Evolutionary conservation across 805 yeast genomes (phyloP).

Genomic region (Metschnikowia henanensis): DNA sequence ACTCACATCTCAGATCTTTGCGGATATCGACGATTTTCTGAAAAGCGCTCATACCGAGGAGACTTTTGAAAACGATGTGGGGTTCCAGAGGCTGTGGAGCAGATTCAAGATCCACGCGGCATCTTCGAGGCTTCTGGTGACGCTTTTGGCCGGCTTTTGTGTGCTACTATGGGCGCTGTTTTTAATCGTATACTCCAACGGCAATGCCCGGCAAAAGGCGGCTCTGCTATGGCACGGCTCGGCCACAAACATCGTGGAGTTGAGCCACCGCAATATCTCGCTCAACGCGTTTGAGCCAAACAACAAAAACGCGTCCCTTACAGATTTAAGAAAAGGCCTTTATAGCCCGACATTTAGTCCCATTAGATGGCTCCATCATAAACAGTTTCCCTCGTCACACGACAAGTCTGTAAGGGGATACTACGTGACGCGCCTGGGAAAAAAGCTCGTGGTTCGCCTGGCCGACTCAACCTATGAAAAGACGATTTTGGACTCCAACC

Average conservation of each 20-base stretch:
- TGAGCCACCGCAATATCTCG: constrained; percentile 31
- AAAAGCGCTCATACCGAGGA: constrained; percentile 17
- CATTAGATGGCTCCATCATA: constrained; percentile 29
- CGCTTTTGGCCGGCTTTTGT: constrained; percentile 2
- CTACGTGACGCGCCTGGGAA: constrained; percentile 23
- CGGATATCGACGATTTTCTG: constrained; percentile 25
- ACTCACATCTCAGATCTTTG: constrained; percentile 28
- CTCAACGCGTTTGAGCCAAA: constrained; percentile 29
- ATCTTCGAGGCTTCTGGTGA: constrained; percentile 4
- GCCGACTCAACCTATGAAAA: constrained; percentile 27
- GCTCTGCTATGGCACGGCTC: constrained; percentile 19
- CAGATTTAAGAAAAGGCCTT: constrained; percentile 23
- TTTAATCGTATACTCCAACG: constrained; percentile 28
- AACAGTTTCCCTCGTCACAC: constrained; percentile 30
- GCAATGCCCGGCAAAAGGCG: constrained; percentile 18
- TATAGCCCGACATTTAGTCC: constrained; percentile 5
- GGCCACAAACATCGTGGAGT: constrained; percentile 21
- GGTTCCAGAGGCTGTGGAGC: constrained; percentile 9
- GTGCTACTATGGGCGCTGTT: constrained; percentile 29
- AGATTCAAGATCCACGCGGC: constrained; percentile 4
- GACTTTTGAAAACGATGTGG: constrained; percentile 13
- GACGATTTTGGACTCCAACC: constrained; percentile 27
- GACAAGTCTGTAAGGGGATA: constrained; percentile 26
- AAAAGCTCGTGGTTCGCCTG: constrained; percentile 24
- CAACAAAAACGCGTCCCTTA: constrained; percentile 30